Evolutionary conservation across 352 stramenopile species (phyloP).

Genomic region (Globisporangium orthogonon): DNA sequence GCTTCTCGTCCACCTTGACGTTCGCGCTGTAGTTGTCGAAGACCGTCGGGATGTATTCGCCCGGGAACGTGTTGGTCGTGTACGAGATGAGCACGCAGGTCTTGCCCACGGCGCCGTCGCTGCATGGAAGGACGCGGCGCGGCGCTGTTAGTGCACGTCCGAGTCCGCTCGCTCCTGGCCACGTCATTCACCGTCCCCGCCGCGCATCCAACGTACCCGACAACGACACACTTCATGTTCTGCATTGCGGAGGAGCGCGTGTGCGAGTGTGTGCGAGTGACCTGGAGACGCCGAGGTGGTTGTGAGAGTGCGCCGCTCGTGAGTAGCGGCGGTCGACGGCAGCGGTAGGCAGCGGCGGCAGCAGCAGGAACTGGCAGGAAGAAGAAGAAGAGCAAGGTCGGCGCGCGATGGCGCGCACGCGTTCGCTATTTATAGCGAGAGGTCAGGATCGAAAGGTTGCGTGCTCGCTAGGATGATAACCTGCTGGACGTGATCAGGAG

Average conservation of each 20-base stretch:
- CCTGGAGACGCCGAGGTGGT: constrained; percentile 1
- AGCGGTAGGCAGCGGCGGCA: no score
- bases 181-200: no score
- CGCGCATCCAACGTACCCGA: constrained; percentile 42
- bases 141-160: not conserved
- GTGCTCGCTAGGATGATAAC: not conserved
- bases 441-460: not conserved
- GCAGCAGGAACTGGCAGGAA: not conserved
- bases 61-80: constrained; percentile 95
- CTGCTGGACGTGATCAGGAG: not conserved
- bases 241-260: constrained; percentile 60
- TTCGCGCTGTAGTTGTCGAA: constrained; percentile 94
- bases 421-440: not conserved
- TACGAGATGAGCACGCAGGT: constrained; percentile 97
- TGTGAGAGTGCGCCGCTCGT: not conserved
- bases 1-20: constrained; percentile 91
- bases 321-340: no score
- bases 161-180: not conserved
- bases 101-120: constrained; percentile 95
- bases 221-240: constrained; percentile 95
- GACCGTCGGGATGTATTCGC: constrained; percentile 95
- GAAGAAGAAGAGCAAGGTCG: not conserved
- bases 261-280: constrained; percentile 11
- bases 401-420: not conserved
- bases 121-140: constrained; percentile 12